phyloP scores from a whole-genome alignment of 306 rosid genomes.

The Bauhinia variegata region DNA sequence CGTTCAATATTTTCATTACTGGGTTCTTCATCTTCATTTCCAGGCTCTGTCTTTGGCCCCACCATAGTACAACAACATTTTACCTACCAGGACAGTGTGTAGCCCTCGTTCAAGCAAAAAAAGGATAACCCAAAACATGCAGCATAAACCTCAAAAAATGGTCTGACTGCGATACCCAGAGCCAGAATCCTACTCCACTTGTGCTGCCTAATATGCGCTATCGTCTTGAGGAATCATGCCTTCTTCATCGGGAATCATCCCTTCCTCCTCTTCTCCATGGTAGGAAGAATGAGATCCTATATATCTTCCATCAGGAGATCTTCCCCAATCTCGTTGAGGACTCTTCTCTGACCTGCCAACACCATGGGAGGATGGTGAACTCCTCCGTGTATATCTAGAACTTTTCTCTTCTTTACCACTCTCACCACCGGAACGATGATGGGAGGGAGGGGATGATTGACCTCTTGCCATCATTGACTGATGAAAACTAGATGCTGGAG shows the following conservation, averaged over 20 bases:
- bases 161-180: no score
- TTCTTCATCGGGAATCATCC: slow-evolving; percentile 79
- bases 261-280: slow-evolving; percentile 75
- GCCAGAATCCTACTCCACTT: slow-evolving; percentile 26
- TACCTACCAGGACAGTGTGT: slow-evolving; percentile 38
- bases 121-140: slow-evolving; percentile 32
- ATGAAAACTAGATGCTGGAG: slow-evolving; percentile 63
- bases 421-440: slow-evolving; percentile 7
- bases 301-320: slow-evolving; percentile 35
- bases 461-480: slow-evolving; percentile 57
- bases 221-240: slow-evolving; percentile 66
- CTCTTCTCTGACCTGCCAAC: slow-evolving; percentile 29
- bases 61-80: slow-evolving; percentile 42
- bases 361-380: slow-evolving; percentile 30
- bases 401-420: slow-evolving; percentile 27
- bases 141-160: neutral
- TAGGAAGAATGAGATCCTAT: slow-evolving; percentile 42
- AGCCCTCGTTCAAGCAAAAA: slow-evolving; percentile 38
- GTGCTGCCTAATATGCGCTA: slow-evolving; percentile 21
- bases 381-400: slow-evolving; percentile 7
- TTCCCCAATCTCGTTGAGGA: slow-evolving; percentile 44
- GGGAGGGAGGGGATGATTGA: slow-evolving; percentile 36
- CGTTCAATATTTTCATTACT: slow-evolving; percentile 1
- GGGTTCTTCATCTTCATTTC: slow-evolving; percentile 33
- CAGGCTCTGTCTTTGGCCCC: slow-evolving; percentile 36